These are phyloP conservation scores for Russula brevipes DNA, from an alignment of 768 basidiomycete species.

Conservation along the genomic window DNA sequence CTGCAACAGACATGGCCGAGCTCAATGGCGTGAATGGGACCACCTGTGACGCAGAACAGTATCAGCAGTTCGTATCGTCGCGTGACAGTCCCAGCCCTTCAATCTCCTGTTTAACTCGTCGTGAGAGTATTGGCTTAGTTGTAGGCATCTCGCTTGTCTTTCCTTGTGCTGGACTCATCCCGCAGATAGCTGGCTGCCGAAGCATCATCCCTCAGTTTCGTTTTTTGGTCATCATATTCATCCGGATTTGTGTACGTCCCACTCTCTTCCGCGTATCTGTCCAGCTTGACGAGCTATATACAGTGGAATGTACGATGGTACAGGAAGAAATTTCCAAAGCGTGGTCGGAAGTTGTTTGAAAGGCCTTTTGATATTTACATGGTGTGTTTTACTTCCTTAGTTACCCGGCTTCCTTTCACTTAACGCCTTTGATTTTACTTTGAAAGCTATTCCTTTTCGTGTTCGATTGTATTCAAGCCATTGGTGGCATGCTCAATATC, in stretches of 20 bases:
- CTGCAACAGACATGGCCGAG: not conserved
- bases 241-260: conserved; percentile 14
- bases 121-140: conserved; percentile 36
- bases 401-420: not conserved
- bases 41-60: conserved; percentile 4
- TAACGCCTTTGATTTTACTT: conserved; percentile 19
- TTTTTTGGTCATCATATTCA: not conserved
- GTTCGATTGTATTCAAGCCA: conserved; percentile 36
- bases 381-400: conserved; percentile 26
- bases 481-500: conserved; percentile 37
- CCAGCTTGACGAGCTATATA: not conserved
- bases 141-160: conserved; percentile 24
- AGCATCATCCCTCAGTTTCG: conserved; percentile 26
- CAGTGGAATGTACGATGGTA: conserved; percentile 19
- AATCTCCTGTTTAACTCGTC: conserved; percentile 31
- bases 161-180: not conserved
- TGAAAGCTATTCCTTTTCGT: conserved; percentile 27
- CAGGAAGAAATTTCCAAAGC: not conserved
- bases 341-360: conserved; percentile 29
- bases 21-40: conserved; percentile 11
- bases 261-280: not conserved
- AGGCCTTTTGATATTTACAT: conserved; percentile 40
- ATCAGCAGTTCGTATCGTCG: not conserved
- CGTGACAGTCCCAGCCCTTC: not conserved
- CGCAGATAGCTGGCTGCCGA: conserved; percentile 33